phyloP scores from a whole-genome alignment of 495 filamentous ascomycete species.

The Penicillium canescens region DNA sequence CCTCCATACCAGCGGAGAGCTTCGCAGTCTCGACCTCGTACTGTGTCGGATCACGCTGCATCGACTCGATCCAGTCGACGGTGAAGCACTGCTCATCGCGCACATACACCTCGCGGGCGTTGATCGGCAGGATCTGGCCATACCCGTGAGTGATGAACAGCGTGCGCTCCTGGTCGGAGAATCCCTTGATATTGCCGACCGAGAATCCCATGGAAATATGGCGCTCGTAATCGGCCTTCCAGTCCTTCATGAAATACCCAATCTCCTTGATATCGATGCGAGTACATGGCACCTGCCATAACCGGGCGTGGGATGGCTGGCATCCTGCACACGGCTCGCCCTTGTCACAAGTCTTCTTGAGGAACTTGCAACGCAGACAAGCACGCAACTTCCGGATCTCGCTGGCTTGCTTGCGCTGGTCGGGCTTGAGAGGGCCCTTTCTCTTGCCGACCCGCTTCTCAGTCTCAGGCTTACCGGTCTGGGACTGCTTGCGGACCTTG shows the following conservation, averaged over 20 bases:
- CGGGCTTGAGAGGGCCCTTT: constrained; percentile 84
- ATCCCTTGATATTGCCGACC: constrained; percentile 91
- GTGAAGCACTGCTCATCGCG: constrained; percentile 89
- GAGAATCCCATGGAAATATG: constrained; percentile 84
- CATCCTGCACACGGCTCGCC: constrained; percentile 92
- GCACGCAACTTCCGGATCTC: constrained; percentile 91
- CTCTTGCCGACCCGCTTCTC: constrained; percentile 90
- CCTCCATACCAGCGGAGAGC: constrained; percentile 80
- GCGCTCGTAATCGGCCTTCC: constrained; percentile 91
- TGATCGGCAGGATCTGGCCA: constrained; percentile 82
- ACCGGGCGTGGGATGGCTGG: constrained; percentile 85
- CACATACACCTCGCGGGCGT: constrained; percentile 86
- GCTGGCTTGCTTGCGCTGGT: constrained; percentile 90
- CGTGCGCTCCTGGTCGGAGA: constrained; percentile 73
- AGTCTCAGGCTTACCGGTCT: constrained; percentile 72
- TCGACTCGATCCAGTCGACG: constrained; percentile 84
- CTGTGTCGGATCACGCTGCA: constrained; percentile 67
- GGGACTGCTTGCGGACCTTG: constrained; percentile 71
- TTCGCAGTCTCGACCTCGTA: constrained; percentile 84
- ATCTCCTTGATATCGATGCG: constrained; percentile 97
- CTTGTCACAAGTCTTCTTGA: constrained; percentile 97
- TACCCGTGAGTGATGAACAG: constrained; percentile 89
- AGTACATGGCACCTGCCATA: constrained; percentile 95
- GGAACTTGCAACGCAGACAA: constrained; percentile 93
- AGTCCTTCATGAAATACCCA: constrained; percentile 96